These are phyloP conservation scores for Fusarium anthophilum DNA, from an alignment of 2,329 filamentous ascomycete genomes.

Conservation along the genomic window DNA sequence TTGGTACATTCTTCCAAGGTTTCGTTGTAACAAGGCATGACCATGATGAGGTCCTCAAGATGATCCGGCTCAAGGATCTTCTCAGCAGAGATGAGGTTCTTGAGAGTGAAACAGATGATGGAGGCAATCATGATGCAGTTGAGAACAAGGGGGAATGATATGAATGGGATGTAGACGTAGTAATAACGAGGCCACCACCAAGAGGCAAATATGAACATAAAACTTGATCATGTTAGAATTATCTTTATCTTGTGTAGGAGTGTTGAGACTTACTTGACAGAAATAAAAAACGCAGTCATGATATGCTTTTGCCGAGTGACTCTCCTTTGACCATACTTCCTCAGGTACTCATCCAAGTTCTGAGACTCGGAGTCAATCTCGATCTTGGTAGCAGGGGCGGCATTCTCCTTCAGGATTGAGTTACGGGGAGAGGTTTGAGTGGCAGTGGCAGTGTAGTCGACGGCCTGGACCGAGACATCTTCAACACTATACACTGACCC, in stretches of 20 bases:
- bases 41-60: conserved; percentile 49
- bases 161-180: conserved; percentile 39
- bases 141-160: conserved; percentile 38
- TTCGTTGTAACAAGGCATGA: conserved; percentile 56
- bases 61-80: conserved; percentile 30
- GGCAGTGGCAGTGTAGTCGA: background rate
- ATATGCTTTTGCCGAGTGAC: conserved; percentile 24
- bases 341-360: conserved; percentile 21
- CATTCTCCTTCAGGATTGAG: background rate
- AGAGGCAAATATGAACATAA: conserved; percentile 40
- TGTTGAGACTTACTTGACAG: conserved; percentile 9
- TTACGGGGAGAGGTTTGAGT: conserved; percentile 14
- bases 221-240: conserved; percentile 3
- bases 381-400: background rate
- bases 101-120: conserved; percentile 25
- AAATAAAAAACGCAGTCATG: conserved; percentile 23
- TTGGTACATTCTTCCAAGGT: conserved; percentile 49
- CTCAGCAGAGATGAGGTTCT: conserved; percentile 23
- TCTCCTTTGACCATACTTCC: conserved; percentile 15
- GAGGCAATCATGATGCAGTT: conserved; percentile 42
- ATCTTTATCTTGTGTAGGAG: accelerated
- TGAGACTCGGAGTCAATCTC: conserved; percentile 26
- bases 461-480: background rate
- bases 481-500: background rate
- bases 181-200: conserved; percentile 41